phyloP scores from a whole-genome alignment of 106 monocot genomes.

The Cymbidium sinense region DNA sequence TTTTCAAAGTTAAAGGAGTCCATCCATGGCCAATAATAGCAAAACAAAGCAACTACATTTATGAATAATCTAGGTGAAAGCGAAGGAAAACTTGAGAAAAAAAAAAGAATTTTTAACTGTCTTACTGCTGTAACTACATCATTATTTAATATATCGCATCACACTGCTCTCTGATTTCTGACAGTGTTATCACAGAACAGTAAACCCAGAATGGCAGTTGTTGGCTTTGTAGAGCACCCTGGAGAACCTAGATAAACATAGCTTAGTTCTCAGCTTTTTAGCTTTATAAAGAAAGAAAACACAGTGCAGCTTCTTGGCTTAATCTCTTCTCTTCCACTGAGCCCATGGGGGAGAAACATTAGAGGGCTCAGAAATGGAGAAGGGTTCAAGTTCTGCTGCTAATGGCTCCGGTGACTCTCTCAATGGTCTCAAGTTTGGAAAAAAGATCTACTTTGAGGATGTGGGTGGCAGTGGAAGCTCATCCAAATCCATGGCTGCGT shows the following conservation, averaged over 20 bases:
- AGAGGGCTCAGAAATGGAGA: constrained; percentile 29
- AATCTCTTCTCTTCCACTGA: neutral
- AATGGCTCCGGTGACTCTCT: constrained; percentile 30
- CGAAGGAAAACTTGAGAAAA: too few relatives aligned
- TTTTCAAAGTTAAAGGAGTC: neutral
- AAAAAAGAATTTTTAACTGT: too few relatives aligned
- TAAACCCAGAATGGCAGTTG: constrained; percentile 14
- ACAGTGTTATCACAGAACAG: neutral
- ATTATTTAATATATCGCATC: neutral
- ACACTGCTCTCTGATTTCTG: neutral
- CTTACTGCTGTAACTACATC: too few relatives aligned
- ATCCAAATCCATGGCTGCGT: constrained; percentile 1
- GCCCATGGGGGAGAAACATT: neutral
- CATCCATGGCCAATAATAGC: too few relatives aligned
- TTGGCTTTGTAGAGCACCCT: constrained; percentile 14
- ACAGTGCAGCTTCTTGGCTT: neutral
- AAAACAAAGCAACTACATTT: too few relatives aligned
- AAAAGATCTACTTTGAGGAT: constrained; percentile 84
- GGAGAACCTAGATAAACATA: neutral
- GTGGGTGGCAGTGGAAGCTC: constrained; percentile 19
- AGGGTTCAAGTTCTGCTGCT: constrained; percentile 26
- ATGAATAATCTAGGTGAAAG: too few relatives aligned
- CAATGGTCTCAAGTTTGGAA: constrained; percentile 62
- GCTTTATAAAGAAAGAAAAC: neutral
- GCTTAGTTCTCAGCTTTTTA: neutral